Evolutionary conservation across 768 basidiomycete genomes (phyloP), one percentile per base, ranked within the genome.

Genomic region (Pisolithus tinctorius): DNA sequence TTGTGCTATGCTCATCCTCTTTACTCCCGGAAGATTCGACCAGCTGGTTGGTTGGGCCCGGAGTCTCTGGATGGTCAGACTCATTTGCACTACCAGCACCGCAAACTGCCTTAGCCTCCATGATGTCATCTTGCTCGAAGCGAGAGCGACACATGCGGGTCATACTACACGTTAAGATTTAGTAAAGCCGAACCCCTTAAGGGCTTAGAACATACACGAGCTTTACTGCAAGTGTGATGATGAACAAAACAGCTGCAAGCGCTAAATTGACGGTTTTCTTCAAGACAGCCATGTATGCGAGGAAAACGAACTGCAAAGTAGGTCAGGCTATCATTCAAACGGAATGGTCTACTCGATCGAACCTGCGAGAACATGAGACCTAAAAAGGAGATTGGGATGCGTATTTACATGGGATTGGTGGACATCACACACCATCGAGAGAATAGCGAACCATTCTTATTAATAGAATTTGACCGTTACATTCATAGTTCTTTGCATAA

Each of bases 401-500:
- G 45, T 36, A 44, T 49, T 26, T n/a, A 10, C 42, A 26, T 52
- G 50, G 52, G 16, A 2, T 16, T 45, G 27, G 11, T 13, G 4
- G n/a, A 44, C 26, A 26, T 25, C 5, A 61, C 73, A 55, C 56
- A 82, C 84, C 90, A 67, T 94, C 91, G 8, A 89, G 64, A n/a
- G 88, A 88, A 60, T 90, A 93, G 43, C 91, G 79, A 36, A 89
- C 67, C 6, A 86, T 73, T 7, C 87, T 77, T 44, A 88, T 81
- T 26, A 88, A 67, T 36, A 88, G 65, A n/a, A 75, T 52, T 52
- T 80, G 75, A 1, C 86, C 86, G 56, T 88, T 84, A 25, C 76
- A 77, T 64, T 90, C 87, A 59, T 88, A 90, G 52, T 82, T 78
- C 66, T 86, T 87, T 4, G 86, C 84, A 62, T 88, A 90, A 3